phyloP scores from a whole-genome alignment of 2,329 filamentous ascomycete genomes.

The Dactylellina parvicollis region DNA sequence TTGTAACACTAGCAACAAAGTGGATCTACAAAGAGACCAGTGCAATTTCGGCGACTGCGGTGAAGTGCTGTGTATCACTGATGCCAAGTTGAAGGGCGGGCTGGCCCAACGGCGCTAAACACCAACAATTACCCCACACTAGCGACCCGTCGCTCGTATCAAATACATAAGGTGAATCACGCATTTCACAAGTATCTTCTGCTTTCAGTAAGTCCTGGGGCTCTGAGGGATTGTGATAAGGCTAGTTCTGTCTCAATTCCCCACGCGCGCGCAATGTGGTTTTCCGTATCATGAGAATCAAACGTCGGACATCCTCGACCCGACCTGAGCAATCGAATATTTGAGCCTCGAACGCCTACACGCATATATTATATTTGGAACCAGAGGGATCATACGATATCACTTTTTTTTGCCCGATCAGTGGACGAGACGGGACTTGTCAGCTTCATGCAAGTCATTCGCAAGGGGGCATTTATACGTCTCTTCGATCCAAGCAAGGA shows the following conservation, averaged over 20 bases:
- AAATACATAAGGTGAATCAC: constrained; percentile 46
- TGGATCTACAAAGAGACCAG: constrained; percentile 30
- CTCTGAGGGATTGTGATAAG: constrained; percentile 33
- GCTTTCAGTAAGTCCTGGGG: constrained; percentile 3
- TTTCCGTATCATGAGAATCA: constrained; percentile 7
- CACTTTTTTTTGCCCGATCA: constrained; percentile 1
- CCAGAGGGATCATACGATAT: constrained; percentile 6
- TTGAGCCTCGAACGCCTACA: background rate
- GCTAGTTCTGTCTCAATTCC: constrained; percentile 40
- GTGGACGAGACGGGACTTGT: background rate
- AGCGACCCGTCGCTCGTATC: constrained; percentile 35
- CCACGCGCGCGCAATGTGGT: constrained; percentile 22
- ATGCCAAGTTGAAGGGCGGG: constrained; percentile 22
- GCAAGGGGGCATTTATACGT: background rate
- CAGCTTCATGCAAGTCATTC: constrained; percentile 39
- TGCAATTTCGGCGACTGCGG: constrained; percentile 35
- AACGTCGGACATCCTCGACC: too few relatives aligned
- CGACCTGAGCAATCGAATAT: background rate
- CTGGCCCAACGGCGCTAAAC: constrained; percentile 34
- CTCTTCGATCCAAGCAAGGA: background rate
- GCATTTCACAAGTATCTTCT: constrained; percentile 12
- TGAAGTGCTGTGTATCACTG: constrained; percentile 1
- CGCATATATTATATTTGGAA: background rate
- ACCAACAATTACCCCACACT: constrained; percentile 35
- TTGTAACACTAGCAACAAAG: constrained; percentile 19